Conservation (phyloP, 768 basidiomycete species). For the Suillus bovinus region DNA sequence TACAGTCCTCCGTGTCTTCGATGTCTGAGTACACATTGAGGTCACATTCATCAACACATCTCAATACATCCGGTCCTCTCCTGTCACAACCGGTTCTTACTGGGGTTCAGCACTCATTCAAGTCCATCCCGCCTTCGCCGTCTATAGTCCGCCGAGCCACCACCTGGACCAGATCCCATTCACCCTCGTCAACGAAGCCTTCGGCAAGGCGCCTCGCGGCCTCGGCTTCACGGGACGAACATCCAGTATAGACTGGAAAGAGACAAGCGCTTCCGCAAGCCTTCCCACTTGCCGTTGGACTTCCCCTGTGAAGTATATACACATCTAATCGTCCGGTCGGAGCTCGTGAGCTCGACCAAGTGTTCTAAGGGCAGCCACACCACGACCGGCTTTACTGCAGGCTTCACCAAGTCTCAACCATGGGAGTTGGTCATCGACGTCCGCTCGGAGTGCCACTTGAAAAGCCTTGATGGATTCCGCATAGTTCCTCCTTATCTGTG, state of each 20-base stretch:
- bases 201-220: conserved; percentile 83
- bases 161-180: conserved; percentile 95
- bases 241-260: conserved; percentile 58
- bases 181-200: conserved; percentile 88
- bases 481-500: conserved; percentile 70
- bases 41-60: too few species aligned
- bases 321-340: conserved; percentile 79
- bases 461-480: conserved; percentile 76
- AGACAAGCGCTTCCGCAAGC: conserved; percentile 70
- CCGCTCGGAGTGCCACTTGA: conserved; percentile 82
- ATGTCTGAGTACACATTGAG: too few species aligned
- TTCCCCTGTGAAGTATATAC: conserved; percentile 79
- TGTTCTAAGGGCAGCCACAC: conserved; percentile 87
- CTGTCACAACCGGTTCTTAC: too few species aligned
- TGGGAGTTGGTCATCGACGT: conserved; percentile 72
- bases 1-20: too few species aligned
- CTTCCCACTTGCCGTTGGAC: conserved; percentile 78
- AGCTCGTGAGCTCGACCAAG: conserved; percentile 74
- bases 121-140: conserved; percentile 84
- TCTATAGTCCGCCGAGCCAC: conserved; percentile 90
- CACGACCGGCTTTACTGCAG: conserved; percentile 84
- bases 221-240: conserved; percentile 69
- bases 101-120: too few species aligned
- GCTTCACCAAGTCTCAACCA: conserved; percentile 94
- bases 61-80: too few species aligned